Evolutionary conservation across 2,329 filamentous ascomycete species (phyloP).

Genomic region (Aspergillus sclerotialis): DNA sequence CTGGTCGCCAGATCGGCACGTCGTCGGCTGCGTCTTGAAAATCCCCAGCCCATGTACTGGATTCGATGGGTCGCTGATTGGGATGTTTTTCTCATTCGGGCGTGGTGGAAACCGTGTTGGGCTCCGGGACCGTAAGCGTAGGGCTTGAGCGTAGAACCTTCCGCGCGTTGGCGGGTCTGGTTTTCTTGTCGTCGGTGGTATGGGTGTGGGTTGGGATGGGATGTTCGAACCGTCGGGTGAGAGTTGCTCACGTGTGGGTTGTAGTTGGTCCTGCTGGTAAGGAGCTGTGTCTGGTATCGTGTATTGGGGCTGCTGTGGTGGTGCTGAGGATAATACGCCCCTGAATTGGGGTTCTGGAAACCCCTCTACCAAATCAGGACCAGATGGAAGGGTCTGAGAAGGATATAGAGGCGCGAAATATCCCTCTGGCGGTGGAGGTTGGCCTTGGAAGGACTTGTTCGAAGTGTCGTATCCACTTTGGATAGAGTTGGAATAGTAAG

Average conservation of each 20-base stretch:
- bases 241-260: no score
- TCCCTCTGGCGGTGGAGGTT: conserved; percentile 9
- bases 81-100: conserved; percentile 15
- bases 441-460: conserved; percentile 5
- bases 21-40: conserved; percentile 25
- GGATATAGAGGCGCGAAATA: conserved; percentile 17
- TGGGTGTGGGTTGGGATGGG: background rate
- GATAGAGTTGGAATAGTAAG: no score
- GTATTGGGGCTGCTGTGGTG: no score
- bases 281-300: no score
- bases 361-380: no score
- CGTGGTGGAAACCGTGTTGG: conserved; percentile 21
- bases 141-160: conserved; percentile 21
- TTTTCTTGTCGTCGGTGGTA: background rate
- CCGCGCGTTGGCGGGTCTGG: conserved; percentile 4
- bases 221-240: conserved; percentile 3
- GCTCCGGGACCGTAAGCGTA: conserved; percentile 31
- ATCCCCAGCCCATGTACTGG: conserved; percentile 24
- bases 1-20: conserved; percentile 28
- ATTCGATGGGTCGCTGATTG: conserved; percentile 15
- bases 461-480: no score
- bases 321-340: no score
- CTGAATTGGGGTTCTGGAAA: no score
- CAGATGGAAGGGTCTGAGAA: no score
- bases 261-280: no score